Evolutionary conservation across 2,329 filamentous ascomycete genomes (phyloP).

Genomic region (Mariannaea elegans): DNA sequence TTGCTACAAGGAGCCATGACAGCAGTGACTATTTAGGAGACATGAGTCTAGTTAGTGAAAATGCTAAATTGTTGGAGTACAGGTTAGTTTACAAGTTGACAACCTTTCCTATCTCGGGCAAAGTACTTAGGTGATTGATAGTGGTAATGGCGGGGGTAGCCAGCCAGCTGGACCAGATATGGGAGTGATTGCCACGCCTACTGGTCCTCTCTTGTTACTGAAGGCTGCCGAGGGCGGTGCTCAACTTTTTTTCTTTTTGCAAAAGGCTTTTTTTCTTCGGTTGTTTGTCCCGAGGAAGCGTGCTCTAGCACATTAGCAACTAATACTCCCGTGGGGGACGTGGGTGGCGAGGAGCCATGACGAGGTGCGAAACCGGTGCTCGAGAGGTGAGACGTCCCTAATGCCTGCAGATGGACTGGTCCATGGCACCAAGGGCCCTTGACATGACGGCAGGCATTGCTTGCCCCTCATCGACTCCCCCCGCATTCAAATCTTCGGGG

Average conservation of each 20-base stretch:
- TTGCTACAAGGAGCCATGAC: no score
- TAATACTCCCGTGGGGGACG: background rate
- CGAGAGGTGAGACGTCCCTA: background rate
- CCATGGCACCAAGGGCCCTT: background rate
- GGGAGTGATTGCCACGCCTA: background rate
- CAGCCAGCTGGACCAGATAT: constrained; percentile 9
- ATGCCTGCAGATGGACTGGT: background rate
- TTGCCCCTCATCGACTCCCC: constrained; percentile 33
- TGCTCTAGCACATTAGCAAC: background rate
- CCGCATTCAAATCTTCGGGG: constrained; percentile 38
- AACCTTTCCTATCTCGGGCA: constrained; percentile 19
- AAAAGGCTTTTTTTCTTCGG: background rate
- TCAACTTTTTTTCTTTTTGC: background rate
- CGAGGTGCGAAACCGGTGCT: constrained; percentile 15
- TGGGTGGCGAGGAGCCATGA: constrained; percentile 4
- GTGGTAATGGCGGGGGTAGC: constrained; percentile 24
- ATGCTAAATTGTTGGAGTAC: background rate
- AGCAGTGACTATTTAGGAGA: no score
- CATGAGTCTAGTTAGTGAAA: no score
- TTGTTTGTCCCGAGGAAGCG: background rate
- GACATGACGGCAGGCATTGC: constrained; percentile 16
- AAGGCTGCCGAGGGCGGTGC: constrained; percentile 7
- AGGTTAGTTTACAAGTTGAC: background rate
- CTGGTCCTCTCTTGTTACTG: background rate
- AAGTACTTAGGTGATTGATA: constrained; percentile 37